A percentile compares a stretch with the other conserved stretches of the same genome.
Conservation (phyloP, 2,329 filamentous ascomycete species). For the Cryphonectria nitschkei region DNA sequence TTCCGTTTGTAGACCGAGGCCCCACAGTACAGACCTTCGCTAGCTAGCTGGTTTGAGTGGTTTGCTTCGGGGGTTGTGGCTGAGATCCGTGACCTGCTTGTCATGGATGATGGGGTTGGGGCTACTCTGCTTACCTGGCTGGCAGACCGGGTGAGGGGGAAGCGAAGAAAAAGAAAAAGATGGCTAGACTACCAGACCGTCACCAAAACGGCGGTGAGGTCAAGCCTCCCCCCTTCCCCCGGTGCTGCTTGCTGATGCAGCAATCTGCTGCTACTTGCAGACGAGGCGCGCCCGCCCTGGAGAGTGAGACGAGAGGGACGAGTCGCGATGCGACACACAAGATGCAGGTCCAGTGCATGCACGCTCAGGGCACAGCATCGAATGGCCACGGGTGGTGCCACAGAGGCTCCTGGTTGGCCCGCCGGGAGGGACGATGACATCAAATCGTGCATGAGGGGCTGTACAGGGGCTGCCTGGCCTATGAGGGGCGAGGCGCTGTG, state of each 20-base stretch:
- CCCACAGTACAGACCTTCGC: neutral
- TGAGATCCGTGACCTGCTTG: neutral
- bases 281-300: neutral
- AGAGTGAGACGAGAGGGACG: neutral
- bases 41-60: neutral
- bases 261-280: neutral
- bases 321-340: neutral
- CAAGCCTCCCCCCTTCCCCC: neutral
- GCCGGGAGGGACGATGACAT: neutral
- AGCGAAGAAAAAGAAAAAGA: neutral
- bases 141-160: neutral
- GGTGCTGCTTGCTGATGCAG: neutral
- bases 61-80: neutral
- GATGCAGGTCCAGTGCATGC: neutral
- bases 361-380: neutral
- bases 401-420: neutral
- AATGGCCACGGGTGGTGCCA: conserved; percentile 6
- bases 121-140: neutral
- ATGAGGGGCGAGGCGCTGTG: neutral
- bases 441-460: conserved; percentile 3
- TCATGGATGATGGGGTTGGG: neutral
- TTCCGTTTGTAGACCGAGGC: neutral
- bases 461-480: neutral
- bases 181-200: neutral
- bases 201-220: conserved; percentile 1